Evolutionary conservation across 208 protist species (phyloP).

Genomic region (Lotmaria passim): DNA sequence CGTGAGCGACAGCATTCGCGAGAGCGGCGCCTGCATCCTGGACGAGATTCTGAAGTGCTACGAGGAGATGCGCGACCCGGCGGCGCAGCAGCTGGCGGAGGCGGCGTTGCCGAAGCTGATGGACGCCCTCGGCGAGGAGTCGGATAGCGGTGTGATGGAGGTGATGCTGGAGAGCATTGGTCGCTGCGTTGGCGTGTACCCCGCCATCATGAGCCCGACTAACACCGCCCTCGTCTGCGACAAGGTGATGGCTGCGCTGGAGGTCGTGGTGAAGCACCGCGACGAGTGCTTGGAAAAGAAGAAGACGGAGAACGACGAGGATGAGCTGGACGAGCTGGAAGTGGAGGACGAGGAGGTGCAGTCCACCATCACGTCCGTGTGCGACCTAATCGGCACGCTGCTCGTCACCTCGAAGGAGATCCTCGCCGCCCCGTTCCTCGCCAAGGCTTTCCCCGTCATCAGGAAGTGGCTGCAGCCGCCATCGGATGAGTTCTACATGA

Average conservation of each 20-base stretch:
- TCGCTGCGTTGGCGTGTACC: conserved; percentile 62
- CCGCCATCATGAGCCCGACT: conserved; percentile 56
- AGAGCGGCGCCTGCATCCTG: conserved; percentile 78
- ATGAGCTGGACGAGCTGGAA: conserved; percentile 81
- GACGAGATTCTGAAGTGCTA: conserved; percentile 67
- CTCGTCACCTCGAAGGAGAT: conserved; percentile 61
- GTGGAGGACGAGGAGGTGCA: conserved; percentile 77
- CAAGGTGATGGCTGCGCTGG: conserved; percentile 70
- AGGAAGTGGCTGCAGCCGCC: conserved; percentile 55
- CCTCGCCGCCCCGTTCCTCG: conserved; percentile 73
- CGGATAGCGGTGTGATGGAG: conserved; percentile 63
- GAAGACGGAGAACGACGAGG: conserved; percentile 79
- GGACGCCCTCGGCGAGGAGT: conserved; percentile 67
- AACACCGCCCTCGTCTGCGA: conserved; percentile 63
- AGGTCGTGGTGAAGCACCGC: conserved; percentile 58
- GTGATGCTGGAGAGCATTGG: conserved; percentile 67
- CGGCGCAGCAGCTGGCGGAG: conserved; percentile 56
- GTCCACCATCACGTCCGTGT: conserved; percentile 56
- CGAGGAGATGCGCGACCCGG: conserved; percentile 36
- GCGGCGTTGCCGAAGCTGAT: conserved; percentile 56
- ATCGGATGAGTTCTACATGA: conserved; percentile 76
- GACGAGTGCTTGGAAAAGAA: conserved; percentile 55
- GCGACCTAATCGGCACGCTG: conserved; percentile 73
- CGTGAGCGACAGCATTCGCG: conserved; percentile 67
- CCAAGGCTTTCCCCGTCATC: conserved; percentile 69